These are phyloP conservation scores for Suillus clintonianus DNA, from an alignment of 768 basidiomycete species.

Conservation along the genomic window DNA sequence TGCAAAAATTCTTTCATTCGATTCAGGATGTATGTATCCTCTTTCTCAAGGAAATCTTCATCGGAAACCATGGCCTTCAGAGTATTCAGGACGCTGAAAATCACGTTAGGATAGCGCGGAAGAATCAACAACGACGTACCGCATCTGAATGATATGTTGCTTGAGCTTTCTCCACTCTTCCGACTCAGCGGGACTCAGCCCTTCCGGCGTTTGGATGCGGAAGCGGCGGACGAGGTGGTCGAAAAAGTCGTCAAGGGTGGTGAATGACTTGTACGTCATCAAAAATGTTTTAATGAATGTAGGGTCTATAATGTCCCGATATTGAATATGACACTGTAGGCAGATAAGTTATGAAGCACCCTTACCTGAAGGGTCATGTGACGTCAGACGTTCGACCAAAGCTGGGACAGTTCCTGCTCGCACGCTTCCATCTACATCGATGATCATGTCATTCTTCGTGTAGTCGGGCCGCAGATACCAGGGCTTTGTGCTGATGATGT, in stretches of 20 bases:
- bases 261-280: constrained; percentile 96
- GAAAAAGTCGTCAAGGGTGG: constrained; percentile 78
- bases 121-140: constrained; percentile 50
- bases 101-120: constrained; percentile 4
- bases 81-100: constrained; percentile 74
- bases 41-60: constrained; percentile 81
- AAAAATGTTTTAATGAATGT: constrained; percentile 87
- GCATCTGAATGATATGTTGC: constrained; percentile 82
- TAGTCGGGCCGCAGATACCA: constrained; percentile 89
- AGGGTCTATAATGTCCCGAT: constrained; percentile 49
- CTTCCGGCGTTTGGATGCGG: constrained; percentile 71
- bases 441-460: constrained; percentile 74
- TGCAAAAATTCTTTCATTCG: constrained; percentile 80
- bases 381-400: constrained; percentile 86
- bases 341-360: constrained; percentile 1
- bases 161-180: constrained; percentile 85
- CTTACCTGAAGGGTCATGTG: constrained; percentile 86
- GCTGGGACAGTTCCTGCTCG: constrained; percentile 86
- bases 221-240: constrained; percentile 82
- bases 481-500: constrained; percentile 54
- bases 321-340: neutral
- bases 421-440: constrained; percentile 83
- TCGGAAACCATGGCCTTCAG: constrained; percentile 88
- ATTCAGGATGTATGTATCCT: constrained; percentile 80
- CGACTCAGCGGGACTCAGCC: constrained; percentile 58